Percentiles rank a stretch among this genome's conserved stretches.
Evolutionary conservation across 768 basidiomycete genomes (phyloP).

Genomic region (Lactarius deliciosus): DNA sequence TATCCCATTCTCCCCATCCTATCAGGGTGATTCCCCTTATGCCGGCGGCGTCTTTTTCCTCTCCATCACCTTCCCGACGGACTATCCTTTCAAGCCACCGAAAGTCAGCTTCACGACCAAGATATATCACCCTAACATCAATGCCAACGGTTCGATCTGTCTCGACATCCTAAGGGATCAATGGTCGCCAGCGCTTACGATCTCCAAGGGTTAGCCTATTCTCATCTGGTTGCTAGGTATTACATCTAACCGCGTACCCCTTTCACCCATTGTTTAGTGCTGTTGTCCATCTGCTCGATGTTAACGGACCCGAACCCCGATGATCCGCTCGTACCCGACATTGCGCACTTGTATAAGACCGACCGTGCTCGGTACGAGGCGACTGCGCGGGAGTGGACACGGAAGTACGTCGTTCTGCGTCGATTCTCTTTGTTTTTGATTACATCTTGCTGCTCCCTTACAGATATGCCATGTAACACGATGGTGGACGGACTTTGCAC

Average conservation of each 20-base stretch:
- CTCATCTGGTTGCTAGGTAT: background rate
- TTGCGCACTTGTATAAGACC: conserved; percentile 99
- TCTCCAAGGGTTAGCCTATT: conserved; percentile 82
- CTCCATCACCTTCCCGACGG: conserved; percentile 89
- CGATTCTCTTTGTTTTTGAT: background rate
- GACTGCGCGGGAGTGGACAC: conserved; percentile 98
- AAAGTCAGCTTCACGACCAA: conserved; percentile 99
- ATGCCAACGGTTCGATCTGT: conserved; percentile 98
- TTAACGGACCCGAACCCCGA: conserved; percentile 99
- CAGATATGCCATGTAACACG: conserved; percentile 31
- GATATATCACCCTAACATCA: conserved; percentile 99
- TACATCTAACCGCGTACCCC: background rate
- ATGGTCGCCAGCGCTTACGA: conserved; percentile 98
- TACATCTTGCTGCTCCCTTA: conserved; percentile 9
- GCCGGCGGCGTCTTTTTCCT: conserved; percentile 99
- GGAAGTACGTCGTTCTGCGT: conserved; percentile 68
- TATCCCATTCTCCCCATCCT: conserved; percentile 33
- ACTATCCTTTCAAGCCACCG: conserved; percentile 99
- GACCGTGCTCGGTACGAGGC: conserved; percentile 96
- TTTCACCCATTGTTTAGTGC: conserved; percentile 49
- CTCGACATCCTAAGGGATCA: conserved; percentile 98
- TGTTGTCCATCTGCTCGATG: conserved; percentile 99
- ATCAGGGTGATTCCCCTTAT: conserved; percentile 94
- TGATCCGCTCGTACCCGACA: conserved; percentile 97
- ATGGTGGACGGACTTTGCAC: conserved; percentile 12